phyloP scores from a whole-genome alignment of 371 early-diverging fungal genomes.

The Mortierella sp. region DNA sequence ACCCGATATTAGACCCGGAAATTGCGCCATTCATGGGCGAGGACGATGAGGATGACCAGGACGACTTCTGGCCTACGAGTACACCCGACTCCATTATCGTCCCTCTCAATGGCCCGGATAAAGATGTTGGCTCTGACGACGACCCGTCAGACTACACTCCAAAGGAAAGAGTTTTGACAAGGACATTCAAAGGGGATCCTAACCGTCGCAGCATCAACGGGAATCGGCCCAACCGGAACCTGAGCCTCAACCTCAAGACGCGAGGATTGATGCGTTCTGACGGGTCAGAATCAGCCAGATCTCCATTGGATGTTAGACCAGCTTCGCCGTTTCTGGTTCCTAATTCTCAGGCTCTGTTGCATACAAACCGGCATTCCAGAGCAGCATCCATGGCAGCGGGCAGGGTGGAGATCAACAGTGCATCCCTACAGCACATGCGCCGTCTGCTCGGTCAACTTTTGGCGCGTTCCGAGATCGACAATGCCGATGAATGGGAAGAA shows the following conservation, averaged over 20 bases:
- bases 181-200: conserved; percentile 32
- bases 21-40: conserved; percentile 68
- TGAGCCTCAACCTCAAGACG: conserved; percentile 40
- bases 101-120: conserved; percentile 14
- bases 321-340: conserved; percentile 38
- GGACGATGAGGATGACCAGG: conserved; percentile 67
- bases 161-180: conserved; percentile 15
- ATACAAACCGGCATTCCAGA: conserved; percentile 55
- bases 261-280: conserved; percentile 47
- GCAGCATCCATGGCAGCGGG: conserved; percentile 61
- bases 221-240: conserved; percentile 36
- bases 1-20: conserved; percentile 66
- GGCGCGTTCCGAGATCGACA: conserved; percentile 46
- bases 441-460: conserved; percentile 68
- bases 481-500: conserved; percentile 74
- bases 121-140: conserved; percentile 45
- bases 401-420: conserved; percentile 72
- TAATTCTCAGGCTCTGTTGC: conserved; percentile 39
- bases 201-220: conserved; percentile 43
- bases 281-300: conserved; percentile 38
- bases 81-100: conserved; percentile 28
- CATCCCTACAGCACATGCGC: conserved; percentile 74
- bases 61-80: conserved; percentile 44
- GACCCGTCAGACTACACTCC: conserved; percentile 21
- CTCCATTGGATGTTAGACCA: conserved; percentile 47